These are phyloP conservation scores for Podaxis sp. DNA, from an alignment of 768 basidiomycete species.

Conservation along the genomic window DNA sequence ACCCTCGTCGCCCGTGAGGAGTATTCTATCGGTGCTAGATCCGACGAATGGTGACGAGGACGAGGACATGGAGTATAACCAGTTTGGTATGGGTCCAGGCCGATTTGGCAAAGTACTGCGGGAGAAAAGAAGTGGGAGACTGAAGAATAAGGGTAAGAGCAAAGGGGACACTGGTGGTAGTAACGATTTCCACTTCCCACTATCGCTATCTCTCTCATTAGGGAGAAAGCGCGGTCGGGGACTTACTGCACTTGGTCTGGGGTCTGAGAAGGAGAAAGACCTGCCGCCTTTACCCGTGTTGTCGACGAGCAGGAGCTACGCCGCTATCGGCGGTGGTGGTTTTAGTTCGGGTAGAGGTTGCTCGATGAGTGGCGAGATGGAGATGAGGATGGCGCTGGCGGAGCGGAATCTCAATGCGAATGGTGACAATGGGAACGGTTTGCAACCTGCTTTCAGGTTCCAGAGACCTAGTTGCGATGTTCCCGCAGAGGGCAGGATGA, in stretches of 20 bases:
- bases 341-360: constrained; percentile 32
- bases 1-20: constrained; percentile 6
- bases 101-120: not conserved
- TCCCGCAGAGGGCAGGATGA: not conserved
- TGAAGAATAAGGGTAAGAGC: constrained; percentile 9
- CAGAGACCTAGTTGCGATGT: constrained; percentile 2
- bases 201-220: not conserved
- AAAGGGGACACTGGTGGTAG: constrained; percentile 3
- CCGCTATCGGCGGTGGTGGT: not conserved
- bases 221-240: constrained; percentile 6
- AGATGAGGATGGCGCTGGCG: constrained; percentile 56
- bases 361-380: constrained; percentile 61
- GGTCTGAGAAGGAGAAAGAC: constrained; percentile 3
- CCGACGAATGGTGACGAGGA: not conserved
- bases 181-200: constrained; percentile 8
- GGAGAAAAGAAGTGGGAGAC: not conserved
- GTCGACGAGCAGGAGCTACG: not conserved
- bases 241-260: not conserved
- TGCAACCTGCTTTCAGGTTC: constrained; percentile 6
- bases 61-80: not conserved
- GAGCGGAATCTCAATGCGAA: constrained; percentile 9
- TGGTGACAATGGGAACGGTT: not conserved
- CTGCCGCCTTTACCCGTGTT: not conserved
- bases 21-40: constrained; percentile 9
- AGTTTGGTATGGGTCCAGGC: constrained; percentile 5